Conservation (phyloP, 148 eudicot species). For the Polygonum maritimum region DNA sequence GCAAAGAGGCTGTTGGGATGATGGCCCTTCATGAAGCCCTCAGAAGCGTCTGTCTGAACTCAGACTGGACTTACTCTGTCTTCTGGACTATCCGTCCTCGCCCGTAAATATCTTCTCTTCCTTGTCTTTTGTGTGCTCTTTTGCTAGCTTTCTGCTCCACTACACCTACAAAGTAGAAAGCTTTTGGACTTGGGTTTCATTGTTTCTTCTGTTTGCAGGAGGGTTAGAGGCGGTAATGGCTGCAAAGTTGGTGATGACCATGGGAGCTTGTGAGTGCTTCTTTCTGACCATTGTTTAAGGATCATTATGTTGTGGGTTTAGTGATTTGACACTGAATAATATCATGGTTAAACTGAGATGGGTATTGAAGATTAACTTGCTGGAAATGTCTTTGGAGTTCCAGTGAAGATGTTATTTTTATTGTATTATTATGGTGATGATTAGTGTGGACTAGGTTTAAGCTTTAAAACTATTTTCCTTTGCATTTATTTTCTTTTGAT, state of each 20-base stretch:
- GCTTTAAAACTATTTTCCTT: not conserved
- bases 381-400: not conserved
- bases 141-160: not conserved
- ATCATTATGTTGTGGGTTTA: not conserved
- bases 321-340: not conserved
- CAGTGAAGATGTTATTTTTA: not conserved
- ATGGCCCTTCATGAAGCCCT: constrained; percentile 98
- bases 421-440: not conserved
- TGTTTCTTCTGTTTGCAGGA: constrained; percentile 33
- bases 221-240: constrained; percentile 91
- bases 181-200: constrained; percentile 1
- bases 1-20: constrained; percentile 98
- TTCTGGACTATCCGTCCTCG: constrained; percentile 99
- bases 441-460: not conserved
- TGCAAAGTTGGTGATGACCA: constrained; percentile 98
- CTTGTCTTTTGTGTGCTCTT: too few species aligned
- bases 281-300: not conserved
- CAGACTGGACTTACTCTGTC: constrained; percentile 98
- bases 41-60: constrained; percentile 63
- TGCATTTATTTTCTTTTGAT: not conserved
- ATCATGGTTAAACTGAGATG: not conserved
- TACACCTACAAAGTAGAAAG: not conserved
- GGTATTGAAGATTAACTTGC: not conserved
- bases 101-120: constrained; percentile 40
- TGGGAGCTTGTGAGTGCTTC: constrained; percentile 87